Percentiles rank a stretch among this genome's conserved stretches.
phyloP scores from a whole-genome alignment of 1,284 basidiomycete genomes.

The Mrakiaceae sp. region DNA sequence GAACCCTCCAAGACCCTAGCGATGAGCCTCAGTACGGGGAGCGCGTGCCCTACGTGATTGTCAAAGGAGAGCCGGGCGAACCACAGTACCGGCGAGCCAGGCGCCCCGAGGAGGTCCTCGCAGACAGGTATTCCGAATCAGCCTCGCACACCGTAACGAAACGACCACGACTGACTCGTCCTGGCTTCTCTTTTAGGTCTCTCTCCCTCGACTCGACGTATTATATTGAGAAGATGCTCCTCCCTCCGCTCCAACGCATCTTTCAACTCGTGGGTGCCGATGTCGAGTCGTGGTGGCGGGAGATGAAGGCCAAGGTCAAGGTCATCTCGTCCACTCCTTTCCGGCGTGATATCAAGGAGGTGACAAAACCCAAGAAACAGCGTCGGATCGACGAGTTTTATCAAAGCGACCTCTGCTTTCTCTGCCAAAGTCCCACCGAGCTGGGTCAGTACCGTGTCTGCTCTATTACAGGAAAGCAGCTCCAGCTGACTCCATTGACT shows the following conservation, averaged over 20 bases:
- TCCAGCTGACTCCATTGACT: conserved; percentile 2
- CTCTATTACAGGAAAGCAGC: conserved; percentile 43
- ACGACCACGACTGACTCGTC: neutral
- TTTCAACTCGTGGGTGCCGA: conserved; percentile 88
- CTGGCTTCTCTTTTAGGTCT: conserved; percentile 35
- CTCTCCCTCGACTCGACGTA: conserved; percentile 70
- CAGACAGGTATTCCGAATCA: conserved; percentile 44
- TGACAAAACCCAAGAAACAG: conserved; percentile 36
- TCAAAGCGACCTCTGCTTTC: conserved; percentile 5
- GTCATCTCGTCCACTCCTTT: conserved; percentile 31
- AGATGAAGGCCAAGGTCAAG: conserved; percentile 74
- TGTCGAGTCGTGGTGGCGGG: conserved; percentile 74
- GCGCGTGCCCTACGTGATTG: conserved; percentile 82
- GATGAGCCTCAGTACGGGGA: conserved; percentile 87
- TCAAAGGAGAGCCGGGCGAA: conserved; percentile 52
- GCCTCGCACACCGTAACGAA: neutral
- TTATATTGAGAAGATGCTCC: conserved; percentile 77
- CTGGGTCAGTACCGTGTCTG: conserved; percentile 7
- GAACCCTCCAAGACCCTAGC: conserved; percentile 60
- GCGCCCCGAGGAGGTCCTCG: conserved; percentile 64
- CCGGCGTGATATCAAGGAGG: neutral
- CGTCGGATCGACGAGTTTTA: conserved; percentile 15
- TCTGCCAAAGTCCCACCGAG: conserved; percentile 14
- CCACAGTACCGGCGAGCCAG: conserved; percentile 73
- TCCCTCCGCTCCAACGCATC: conserved; percentile 79